These are phyloP conservation scores for Clonostachys chloroleuca DNA, from an alignment of 2,329 filamentous ascomycete species.

Conservation along the genomic window DNA sequence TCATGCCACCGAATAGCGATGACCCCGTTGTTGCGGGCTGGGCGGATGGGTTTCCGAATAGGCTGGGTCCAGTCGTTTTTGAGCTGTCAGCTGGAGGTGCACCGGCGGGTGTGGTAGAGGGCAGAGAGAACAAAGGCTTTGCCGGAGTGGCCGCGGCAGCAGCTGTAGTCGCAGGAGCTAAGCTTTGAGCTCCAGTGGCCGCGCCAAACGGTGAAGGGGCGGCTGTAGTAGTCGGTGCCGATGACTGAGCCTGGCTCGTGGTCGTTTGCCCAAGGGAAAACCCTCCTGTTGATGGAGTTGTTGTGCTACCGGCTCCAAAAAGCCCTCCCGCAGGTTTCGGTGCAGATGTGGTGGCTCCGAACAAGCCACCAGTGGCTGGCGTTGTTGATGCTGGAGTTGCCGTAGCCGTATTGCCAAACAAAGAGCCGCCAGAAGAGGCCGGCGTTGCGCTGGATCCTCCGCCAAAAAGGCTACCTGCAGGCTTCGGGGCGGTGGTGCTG, in stretches of 20 bases:
- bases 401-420: constrained; percentile 10
- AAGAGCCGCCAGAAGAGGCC: constrained; percentile 1
- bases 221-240: not conserved
- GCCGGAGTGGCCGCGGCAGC: constrained; percentile 26
- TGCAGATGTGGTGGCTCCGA: constrained; percentile 9
- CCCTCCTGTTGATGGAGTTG: constrained; percentile 2
- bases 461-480: constrained; percentile 16
- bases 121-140: constrained; percentile 42
- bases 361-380: constrained; percentile 10
- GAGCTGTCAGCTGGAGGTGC: constrained; percentile 37
- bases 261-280: constrained; percentile 1
- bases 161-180: constrained; percentile 1
- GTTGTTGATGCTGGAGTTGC: constrained; percentile 7
- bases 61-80: constrained; percentile 18
- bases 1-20: not conserved
- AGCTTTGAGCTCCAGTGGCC: not conserved
- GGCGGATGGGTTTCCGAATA: constrained; percentile 18
- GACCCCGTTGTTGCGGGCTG: not conserved
- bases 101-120: constrained; percentile 52
- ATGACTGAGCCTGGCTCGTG: constrained; percentile 14
- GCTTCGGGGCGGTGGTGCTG: constrained; percentile 10
- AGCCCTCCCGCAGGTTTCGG: constrained; percentile 17
- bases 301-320: constrained; percentile 3
- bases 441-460: constrained; percentile 14
- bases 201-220: constrained; percentile 7